Evolutionary conservation across 257 asterid species (phyloP).

Genomic region (Nicotiana knightiana): DNA sequence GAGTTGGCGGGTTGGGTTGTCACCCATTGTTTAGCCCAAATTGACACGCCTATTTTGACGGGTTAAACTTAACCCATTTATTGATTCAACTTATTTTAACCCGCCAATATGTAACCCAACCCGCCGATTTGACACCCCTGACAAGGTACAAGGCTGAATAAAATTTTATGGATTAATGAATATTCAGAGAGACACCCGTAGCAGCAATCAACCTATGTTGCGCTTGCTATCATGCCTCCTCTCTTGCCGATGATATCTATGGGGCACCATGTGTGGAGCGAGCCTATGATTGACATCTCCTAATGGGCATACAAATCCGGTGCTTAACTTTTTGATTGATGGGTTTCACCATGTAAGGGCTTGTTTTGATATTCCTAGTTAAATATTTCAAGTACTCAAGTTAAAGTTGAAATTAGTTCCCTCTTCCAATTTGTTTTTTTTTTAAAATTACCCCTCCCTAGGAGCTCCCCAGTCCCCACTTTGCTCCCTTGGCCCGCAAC

Average conservation of each 20-base stretch:
- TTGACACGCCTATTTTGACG: neutral
- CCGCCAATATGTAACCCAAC: neutral
- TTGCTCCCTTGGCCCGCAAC: too few species aligned
- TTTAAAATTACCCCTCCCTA: too few species aligned
- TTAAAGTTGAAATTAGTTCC: neutral
- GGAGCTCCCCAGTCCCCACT: too few species aligned
- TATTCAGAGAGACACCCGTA: neutral
- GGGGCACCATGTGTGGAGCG: neutral
- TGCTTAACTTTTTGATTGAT: neutral
- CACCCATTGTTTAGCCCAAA: neutral
- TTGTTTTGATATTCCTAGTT: neutral
- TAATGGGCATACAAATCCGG: neutral
- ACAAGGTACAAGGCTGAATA: neutral
- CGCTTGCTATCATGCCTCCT: neutral
- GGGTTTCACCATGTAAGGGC: neutral
- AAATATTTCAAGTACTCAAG: neutral
- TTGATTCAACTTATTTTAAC: neutral
- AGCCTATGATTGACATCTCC: neutral
- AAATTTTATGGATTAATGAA: neutral
- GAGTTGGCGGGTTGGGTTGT: neutral
- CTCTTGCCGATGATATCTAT: neutral
- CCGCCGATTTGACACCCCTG: neutral
- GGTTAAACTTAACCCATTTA: neutral
- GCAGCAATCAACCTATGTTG: neutral
- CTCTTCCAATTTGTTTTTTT: neutral